phyloP scores from a whole-genome alignment of 2,329 filamentous ascomycete genomes.

The Coniella lustricola region DNA sequence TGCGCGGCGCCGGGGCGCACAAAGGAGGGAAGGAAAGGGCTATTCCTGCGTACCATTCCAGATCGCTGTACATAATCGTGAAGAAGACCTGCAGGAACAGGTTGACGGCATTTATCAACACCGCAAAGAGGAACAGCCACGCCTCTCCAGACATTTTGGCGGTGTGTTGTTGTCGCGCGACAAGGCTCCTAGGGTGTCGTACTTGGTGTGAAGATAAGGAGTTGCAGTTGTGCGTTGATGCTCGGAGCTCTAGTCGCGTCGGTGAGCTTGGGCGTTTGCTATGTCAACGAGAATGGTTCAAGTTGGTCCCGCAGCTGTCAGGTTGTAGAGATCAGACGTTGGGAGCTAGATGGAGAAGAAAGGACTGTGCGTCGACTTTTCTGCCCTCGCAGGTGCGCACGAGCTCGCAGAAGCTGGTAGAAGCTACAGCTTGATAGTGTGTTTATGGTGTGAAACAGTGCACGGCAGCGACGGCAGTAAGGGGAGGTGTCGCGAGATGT shows the following conservation, averaged over 20 bases:
- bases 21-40: neutral
- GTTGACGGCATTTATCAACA: constrained; percentile 99
- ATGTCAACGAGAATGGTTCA: neutral
- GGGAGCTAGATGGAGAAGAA: neutral
- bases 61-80: constrained; percentile 99
- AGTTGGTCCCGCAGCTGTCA: neutral
- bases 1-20: neutral
- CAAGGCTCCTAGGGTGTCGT: neutral
- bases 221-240: neutral
- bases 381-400: neutral
- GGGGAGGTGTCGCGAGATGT: neutral
- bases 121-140: constrained; percentile 95
- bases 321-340: neutral
- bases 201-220: neutral
- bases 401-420: neutral
- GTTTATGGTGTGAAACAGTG: neutral
- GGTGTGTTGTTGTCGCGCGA: constrained; percentile 13
- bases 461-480: neutral
- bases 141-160: constrained; percentile 86
- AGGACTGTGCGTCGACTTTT: neutral
- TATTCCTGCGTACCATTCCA: constrained; percentile 70
- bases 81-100: constrained; percentile 99
- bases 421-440: neutral
- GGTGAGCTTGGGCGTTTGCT: neutral
- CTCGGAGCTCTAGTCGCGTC: neutral